Conservation (phyloP, 805 yeast genomes). For the Suhomyces prunicola region DNA sequence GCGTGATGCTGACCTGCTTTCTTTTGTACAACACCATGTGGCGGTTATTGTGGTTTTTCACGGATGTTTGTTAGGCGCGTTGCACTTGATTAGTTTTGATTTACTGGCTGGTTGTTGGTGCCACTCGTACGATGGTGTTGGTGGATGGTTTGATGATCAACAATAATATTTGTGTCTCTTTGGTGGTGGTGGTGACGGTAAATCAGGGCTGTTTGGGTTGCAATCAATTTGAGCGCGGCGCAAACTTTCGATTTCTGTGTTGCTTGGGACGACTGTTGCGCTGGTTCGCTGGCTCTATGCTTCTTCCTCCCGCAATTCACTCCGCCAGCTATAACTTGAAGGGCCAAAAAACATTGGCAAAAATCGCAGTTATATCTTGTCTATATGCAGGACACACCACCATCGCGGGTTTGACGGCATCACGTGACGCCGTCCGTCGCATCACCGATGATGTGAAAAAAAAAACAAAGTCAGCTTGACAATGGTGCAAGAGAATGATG, state of each 20-base stretch:
- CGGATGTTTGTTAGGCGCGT: background rate
- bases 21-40: constrained; percentile 71
- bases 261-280: background rate
- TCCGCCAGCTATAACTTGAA: background rate
- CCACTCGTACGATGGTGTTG: background rate
- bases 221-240: background rate
- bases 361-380: constrained; percentile 2
- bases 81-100: no score
- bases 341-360: background rate
- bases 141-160: background rate
- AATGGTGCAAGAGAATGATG: no score
- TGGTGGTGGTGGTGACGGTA: background rate
- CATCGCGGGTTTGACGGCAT: background rate
- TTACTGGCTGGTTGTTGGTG: background rate
- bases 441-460: background rate
- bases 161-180: background rate
- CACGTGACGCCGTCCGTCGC: background rate
- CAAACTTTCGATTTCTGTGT: background rate
- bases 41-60: background rate
- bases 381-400: background rate
- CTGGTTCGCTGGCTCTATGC: background rate
- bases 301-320: background rate
- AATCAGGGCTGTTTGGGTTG: background rate
- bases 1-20: constrained; percentile 60
- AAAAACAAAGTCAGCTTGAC: no score